Conservation (phyloP, 768 basidiomycete genomes). For the Cyclocybe cylindracea region DNA sequence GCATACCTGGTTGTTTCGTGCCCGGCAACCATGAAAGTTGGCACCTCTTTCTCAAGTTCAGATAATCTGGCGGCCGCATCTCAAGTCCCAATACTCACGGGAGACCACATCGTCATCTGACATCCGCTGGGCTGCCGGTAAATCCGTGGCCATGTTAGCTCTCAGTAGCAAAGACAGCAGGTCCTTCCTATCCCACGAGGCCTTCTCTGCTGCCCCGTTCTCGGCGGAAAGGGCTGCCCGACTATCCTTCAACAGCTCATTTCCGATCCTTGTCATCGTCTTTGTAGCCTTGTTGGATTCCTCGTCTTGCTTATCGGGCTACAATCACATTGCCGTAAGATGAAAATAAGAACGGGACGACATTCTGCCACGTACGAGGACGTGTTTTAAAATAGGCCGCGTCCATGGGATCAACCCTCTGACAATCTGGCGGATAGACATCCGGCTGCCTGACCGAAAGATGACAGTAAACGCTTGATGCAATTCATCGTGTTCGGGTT, state of each 20-base stretch:
- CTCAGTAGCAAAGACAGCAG: constrained; percentile 59
- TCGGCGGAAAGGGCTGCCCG: constrained; percentile 37
- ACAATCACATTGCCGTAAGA: not conserved
- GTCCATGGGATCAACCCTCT: constrained; percentile 36
- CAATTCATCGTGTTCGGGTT: constrained; percentile 46
- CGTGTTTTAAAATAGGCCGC: constrained; percentile 34
- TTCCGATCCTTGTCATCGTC: constrained; percentile 53
- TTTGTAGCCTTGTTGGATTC: constrained; percentile 29
- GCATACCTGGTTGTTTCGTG: constrained; percentile 56
- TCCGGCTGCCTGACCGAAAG: constrained; percentile 42
- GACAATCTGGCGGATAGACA: constrained; percentile 33
- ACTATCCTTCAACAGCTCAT: constrained; percentile 48
- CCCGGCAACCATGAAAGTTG: constrained; percentile 61
- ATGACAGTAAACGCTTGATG: constrained; percentile 52
- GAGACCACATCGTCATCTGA: constrained; percentile 63
- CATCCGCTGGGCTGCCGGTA: constrained; percentile 54
- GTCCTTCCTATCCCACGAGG: constrained; percentile 44
- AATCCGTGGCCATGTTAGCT: constrained; percentile 65
- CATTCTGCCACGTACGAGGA: not conserved
- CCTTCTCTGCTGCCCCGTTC: constrained; percentile 29
- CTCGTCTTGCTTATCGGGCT: constrained; percentile 34
- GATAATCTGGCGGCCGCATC: not conserved
- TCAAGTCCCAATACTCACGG: constrained; percentile 33
- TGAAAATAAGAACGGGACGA: not conserved
- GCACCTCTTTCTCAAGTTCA: constrained; percentile 44